Evolutionary conservation across 805 yeast genomes (phyloP).

Genomic region (Kuraishia borneana): DNA sequence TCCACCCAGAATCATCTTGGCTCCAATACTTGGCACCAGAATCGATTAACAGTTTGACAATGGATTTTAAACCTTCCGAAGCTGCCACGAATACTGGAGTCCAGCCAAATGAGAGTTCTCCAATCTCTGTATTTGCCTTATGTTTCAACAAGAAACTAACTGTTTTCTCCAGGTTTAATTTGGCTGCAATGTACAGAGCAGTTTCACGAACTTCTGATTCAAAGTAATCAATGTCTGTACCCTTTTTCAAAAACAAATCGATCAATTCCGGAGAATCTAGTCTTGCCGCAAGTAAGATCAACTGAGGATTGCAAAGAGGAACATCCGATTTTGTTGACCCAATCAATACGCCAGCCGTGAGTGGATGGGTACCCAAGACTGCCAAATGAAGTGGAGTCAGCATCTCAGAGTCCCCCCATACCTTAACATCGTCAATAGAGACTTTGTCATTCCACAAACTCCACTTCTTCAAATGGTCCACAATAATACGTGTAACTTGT

Average conservation of each 20-base stretch:
- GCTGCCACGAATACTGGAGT: conserved; percentile 88
- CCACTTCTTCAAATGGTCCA: conserved; percentile 51
- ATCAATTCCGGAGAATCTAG: conserved; percentile 50
- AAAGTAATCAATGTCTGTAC: conserved; percentile 52
- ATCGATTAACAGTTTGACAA: conserved; percentile 43
- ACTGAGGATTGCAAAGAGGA: conserved; percentile 36
- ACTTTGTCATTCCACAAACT: conserved; percentile 33
- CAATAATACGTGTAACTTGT: conserved; percentile 45
- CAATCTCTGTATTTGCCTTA: conserved; percentile 65
- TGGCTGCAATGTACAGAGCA: conserved; percentile 72
- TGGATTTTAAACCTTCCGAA: conserved; percentile 60
- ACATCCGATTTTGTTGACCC: conserved; percentile 25
- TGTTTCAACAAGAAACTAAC: conserved; percentile 42
- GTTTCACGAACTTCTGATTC: conserved; percentile 63
- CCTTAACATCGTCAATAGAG: conserved; percentile 42
- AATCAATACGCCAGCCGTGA: conserved; percentile 53
- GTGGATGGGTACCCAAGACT: conserved; percentile 73
- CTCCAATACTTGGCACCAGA: conserved; percentile 42
- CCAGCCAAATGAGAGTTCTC: conserved; percentile 82
- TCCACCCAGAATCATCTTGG: conserved; percentile 86
- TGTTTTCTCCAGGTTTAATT: conserved; percentile 40
- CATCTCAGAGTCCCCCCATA: conserved; percentile 73
- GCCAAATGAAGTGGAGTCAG: conserved; percentile 79
- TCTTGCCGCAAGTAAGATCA: conserved; percentile 59
- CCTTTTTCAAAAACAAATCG: conserved; percentile 38